Evolutionary conservation across 257 asterid species (phyloP).

Genomic region (Thymus quinquecostatus): DNA sequence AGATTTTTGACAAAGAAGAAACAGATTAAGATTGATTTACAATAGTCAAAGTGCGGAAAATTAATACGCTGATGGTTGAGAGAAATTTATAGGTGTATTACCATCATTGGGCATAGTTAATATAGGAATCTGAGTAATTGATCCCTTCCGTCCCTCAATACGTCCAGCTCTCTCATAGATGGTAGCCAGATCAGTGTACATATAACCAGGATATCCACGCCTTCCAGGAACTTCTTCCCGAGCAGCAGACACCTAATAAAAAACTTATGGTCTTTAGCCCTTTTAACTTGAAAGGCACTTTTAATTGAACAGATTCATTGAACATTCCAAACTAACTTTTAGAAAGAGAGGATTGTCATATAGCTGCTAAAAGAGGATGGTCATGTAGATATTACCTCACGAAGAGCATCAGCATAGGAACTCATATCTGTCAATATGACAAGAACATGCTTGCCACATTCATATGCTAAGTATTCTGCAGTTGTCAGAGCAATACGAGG

Average conservation of each 20-base stretch:
- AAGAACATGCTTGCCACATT: constrained; percentile 98
- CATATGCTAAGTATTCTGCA: constrained; percentile 94
- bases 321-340: constrained; percentile 11
- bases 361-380: constrained; percentile 11
- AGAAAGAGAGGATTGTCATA: neutral
- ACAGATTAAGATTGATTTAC: constrained; percentile 19
- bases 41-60: constrained; percentile 4
- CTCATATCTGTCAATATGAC: constrained; percentile 99
- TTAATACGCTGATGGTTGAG: neutral
- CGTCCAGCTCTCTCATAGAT: constrained; percentile 99
- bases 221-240: constrained; percentile 99
- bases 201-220: constrained; percentile 73
- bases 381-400: constrained; percentile 68
- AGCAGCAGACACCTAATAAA: constrained; percentile 90
- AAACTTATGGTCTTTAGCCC: constrained; percentile 12
- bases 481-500: constrained; percentile 98
- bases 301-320: neutral
- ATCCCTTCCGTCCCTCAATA: constrained; percentile 95
- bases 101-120: constrained; percentile 99
- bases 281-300: neutral
- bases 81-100: constrained; percentile 30
- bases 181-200: constrained; percentile 98
- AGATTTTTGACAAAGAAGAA: constrained; percentile 27
- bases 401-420: constrained; percentile 99
- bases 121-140: constrained; percentile 96